Evolutionary conservation across 2,329 filamentous ascomycete species (phyloP).

Genomic region (Emergomyces orientalis): DNA sequence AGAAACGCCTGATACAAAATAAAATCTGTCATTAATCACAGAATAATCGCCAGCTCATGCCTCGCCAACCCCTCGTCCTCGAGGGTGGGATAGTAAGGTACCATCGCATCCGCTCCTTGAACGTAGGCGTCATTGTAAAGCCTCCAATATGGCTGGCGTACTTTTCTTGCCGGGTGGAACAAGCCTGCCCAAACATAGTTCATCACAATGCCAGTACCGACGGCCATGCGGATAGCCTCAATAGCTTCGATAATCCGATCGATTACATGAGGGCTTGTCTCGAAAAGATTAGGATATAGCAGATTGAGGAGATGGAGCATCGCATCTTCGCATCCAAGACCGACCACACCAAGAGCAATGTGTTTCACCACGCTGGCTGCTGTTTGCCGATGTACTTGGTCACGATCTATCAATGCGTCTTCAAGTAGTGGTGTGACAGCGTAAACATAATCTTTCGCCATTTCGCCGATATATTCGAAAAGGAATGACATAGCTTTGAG

Average conservation of each 20-base stretch:
- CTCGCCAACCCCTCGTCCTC: conserved; percentile 71
- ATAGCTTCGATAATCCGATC: conserved; percentile 96
- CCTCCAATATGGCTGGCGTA: conserved; percentile 89
- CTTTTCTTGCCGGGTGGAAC: conserved; percentile 94
- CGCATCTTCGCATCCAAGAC: conserved; percentile 92
- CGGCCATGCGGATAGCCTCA: conserved; percentile 86
- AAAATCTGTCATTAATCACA: conserved; percentile 42
- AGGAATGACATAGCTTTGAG: conserved; percentile 94
- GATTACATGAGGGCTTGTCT: conserved; percentile 96
- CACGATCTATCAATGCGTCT: conserved; percentile 92
- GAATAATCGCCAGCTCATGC: conserved; percentile 71
- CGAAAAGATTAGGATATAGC: conserved; percentile 92
- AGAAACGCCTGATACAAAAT: not conserved
- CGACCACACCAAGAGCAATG: conserved; percentile 93
- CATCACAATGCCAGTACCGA: conserved; percentile 84
- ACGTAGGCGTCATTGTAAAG: conserved; percentile 97
- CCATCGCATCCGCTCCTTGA: conserved; percentile 83
- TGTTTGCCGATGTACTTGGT: conserved; percentile 95
- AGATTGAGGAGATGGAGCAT: conserved; percentile 97
- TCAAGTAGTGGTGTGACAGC: conserved; percentile 92
- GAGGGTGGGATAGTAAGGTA: conserved; percentile 87
- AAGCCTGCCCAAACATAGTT: conserved; percentile 98
- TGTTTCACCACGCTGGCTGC: conserved; percentile 96
- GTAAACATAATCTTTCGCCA: conserved; percentile 99
- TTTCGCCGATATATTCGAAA: conserved; percentile 98